Evolutionary conservation across 1,284 basidiomycete genomes (phyloP), one percentile per base, ranked within the genome.

Genomic region (Tilletia horrida): DNA sequence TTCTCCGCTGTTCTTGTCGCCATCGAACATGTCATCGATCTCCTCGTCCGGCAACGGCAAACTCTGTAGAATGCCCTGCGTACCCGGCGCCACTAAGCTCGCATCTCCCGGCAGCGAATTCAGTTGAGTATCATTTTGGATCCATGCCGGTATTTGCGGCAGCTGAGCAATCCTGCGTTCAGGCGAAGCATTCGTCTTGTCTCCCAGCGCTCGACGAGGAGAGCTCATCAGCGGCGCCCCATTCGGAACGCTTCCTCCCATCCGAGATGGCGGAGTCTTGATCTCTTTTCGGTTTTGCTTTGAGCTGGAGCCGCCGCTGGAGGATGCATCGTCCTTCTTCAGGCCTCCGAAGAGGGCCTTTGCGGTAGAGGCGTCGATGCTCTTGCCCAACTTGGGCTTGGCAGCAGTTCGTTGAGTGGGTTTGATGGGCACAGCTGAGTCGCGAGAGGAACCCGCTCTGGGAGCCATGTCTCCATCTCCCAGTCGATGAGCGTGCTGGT

Each of bases 181-280:
- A 8, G 55, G 55, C 3, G 55, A 59, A 9, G 55, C 55, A 35
- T 59, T 59, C 55, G 55, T 59, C 55, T 59, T 59, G 55, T 59
- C 55, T 35, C 55, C 55, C 25, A 59, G 31, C 9, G 55, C 55
- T 16, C 27, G 23, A 9, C 55, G 27, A n/a, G 55, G 55, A 59
- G 55, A 59, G n/a, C 27, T 59, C 55, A 59, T 59, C 11, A 18
- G 7, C 55, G 29, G 29, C 13, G 55, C 16, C 9, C 7, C 27
- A 13, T 35, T 6, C 11, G 52, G 1, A 23, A 16, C 52, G 27
- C 23, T 4, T 1, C 25, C 18, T 9, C 27, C 13, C 2, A 25
- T 29, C 27, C 31, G 27, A 7, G 27, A 25, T 31, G 55, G 25
- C 16, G 55, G 55, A 21, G 55, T 59, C 25, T 25, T 59, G 55